phyloP scores from a whole-genome alignment of 352 stramenopile species.

The Phytophthora aleatoria region DNA sequence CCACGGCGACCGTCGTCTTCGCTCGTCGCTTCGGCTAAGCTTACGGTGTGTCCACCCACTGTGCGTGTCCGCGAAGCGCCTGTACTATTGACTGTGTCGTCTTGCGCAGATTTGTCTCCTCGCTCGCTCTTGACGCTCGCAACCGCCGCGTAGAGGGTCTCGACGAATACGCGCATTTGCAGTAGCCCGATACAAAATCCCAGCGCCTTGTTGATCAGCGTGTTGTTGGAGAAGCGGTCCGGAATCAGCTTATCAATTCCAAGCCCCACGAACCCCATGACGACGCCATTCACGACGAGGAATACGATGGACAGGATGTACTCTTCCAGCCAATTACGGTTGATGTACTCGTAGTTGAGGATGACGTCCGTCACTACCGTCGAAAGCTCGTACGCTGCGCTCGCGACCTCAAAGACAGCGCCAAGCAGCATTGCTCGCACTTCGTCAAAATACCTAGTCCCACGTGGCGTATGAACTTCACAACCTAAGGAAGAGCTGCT shows the following conservation, averaged over 20 bases:
- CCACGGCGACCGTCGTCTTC: conserved; percentile 1
- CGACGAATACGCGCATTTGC: conserved; percentile 65
- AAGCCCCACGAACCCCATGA: conserved; percentile 69
- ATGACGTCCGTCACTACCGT: conserved; percentile 76
- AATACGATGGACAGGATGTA: conserved; percentile 77
- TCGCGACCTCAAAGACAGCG: conserved; percentile 42
- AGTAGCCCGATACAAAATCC: conserved; percentile 55
- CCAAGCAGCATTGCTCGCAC: conserved; percentile 26
- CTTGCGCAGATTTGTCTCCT: conserved; percentile 1
- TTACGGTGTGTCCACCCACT: conserved; percentile 11
- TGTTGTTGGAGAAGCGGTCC: conserved; percentile 43
- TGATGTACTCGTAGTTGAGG: conserved; percentile 79
- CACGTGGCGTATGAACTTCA: conserved; percentile 5
- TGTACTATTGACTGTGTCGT: neutral
- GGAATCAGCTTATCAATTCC: conserved; percentile 42
- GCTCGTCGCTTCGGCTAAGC: neutral
- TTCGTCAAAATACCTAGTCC: neutral
- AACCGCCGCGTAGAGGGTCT: conserved; percentile 51
- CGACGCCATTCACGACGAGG: conserved; percentile 57
- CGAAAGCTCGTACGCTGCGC: conserved; percentile 62
- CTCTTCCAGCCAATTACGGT: conserved; percentile 69
- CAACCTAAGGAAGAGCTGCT: neutral
- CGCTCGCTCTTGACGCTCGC: conserved; percentile 15
- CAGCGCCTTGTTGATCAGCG: conserved; percentile 40
- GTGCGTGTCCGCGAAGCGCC: neutral